These are phyloP conservation scores for Plasmodium gonderi DNA, from an alignment of 169 alveolate genomes.

Conservation along the genomic window DNA sequence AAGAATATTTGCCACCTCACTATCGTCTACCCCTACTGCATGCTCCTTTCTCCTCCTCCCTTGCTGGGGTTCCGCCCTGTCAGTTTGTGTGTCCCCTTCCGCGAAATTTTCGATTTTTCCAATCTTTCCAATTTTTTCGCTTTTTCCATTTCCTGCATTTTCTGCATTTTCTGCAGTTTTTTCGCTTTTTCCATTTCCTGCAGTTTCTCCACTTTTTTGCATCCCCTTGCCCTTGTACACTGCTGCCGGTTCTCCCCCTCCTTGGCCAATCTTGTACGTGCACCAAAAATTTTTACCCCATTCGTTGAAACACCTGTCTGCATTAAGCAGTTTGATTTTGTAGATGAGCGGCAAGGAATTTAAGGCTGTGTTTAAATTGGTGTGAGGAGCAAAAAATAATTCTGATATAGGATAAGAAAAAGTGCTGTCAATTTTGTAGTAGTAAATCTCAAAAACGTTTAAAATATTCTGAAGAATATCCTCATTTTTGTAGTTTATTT, in stretches of 20 bases:
- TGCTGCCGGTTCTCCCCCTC: neutral
- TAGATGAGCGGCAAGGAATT: conserved; percentile 39
- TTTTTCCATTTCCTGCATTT: neutral
- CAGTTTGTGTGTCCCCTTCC: neutral
- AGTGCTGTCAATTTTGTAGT: conserved; percentile 25
- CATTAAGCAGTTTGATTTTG: conserved; percentile 31
- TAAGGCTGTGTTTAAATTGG: conserved; percentile 47
- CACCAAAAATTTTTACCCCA: neutral
- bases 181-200: neutral
- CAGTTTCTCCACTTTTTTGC: neutral
- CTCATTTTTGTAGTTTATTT: conserved; percentile 23
- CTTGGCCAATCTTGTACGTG: too few relatives aligned
- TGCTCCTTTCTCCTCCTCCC: neutral
- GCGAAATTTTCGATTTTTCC: neutral
- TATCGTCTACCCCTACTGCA: conserved; percentile 32
- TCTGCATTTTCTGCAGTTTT: neutral
- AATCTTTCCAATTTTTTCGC: neutral
- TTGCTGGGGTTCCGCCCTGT: neutral
- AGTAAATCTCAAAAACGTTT: conserved; percentile 41
- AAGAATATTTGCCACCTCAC: neutral
- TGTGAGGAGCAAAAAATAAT: conserved; percentile 31
- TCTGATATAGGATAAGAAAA: conserved; percentile 42
- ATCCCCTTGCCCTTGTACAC: neutral
- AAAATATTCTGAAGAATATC: conserved; percentile 4
- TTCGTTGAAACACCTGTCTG: neutral